These are phyloP conservation scores for Basidioascus undulatus DNA, from an alignment of 768 basidiomycete genomes.

Conservation along the genomic window DNA sequence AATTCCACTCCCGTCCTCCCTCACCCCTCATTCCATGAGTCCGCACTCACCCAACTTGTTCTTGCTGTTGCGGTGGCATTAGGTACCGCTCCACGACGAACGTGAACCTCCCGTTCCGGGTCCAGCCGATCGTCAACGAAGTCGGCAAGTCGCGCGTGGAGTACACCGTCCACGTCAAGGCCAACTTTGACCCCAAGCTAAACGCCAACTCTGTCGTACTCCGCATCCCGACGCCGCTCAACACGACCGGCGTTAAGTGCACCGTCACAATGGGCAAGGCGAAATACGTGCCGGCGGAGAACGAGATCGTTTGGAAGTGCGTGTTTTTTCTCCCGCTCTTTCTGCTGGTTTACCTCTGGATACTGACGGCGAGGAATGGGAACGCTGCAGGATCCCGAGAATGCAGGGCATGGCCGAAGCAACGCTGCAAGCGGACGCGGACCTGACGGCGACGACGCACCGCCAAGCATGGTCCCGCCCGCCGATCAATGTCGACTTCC, in stretches of 20 bases:
- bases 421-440: constrained; percentile 58
- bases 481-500: constrained; percentile 94
- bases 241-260: constrained; percentile 75
- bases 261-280: constrained; percentile 84
- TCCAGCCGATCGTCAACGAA: constrained; percentile 80
- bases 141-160: constrained; percentile 77
- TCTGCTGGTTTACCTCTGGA: neutral
- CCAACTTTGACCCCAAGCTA: constrained; percentile 74
- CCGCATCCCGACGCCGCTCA: constrained; percentile 85
- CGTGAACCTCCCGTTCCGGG: constrained; percentile 72
- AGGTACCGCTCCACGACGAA: constrained; percentile 93
- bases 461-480: constrained; percentile 95
- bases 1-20: neutral
- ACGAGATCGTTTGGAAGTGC: constrained; percentile 93
- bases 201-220: constrained; percentile 79
- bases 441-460: constrained; percentile 63
- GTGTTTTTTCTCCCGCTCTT: constrained; percentile 16
- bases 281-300: constrained; percentile 89
- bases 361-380: too few species aligned
- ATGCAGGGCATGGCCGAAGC: constrained; percentile 82
- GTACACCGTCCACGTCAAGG: constrained; percentile 65
- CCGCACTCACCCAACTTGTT: neutral
- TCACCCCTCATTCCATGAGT: neutral
- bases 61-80: neutral
- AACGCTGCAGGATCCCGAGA: constrained; percentile 64